Conservation (phyloP, 1,139 yeast genomes). For the Scheffersomyces stambukii region DNA sequence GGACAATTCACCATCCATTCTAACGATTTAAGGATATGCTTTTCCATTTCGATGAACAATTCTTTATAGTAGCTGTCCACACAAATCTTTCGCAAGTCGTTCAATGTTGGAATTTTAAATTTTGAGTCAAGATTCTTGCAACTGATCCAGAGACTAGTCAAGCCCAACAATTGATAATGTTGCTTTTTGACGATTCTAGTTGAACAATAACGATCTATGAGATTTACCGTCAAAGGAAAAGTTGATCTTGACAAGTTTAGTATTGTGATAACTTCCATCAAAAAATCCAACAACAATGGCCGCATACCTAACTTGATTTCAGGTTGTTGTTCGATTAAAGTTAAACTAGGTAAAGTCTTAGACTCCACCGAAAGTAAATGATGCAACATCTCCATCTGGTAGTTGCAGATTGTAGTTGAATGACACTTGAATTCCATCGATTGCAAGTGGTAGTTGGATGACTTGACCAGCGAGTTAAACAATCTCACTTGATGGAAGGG, state of each 20-base stretch:
- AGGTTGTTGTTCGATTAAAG: conserved; percentile 47
- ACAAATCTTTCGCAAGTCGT: conserved; percentile 56
- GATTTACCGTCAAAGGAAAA: conserved; percentile 50
- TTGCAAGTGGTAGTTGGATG: conserved; percentile 31
- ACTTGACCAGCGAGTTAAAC: conserved; percentile 28
- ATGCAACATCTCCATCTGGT: conserved; percentile 37
- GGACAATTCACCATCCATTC: conserved; percentile 56
- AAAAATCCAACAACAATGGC: conserved; percentile 47
- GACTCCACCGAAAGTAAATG: conserved; percentile 35
- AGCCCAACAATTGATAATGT: conserved; percentile 65
- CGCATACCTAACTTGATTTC: conserved; percentile 49
- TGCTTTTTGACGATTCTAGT: conserved; percentile 47
- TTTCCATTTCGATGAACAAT: conserved; percentile 65
- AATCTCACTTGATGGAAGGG: conserved; percentile 34
- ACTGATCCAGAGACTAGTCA: conserved; percentile 71
- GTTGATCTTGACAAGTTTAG: conserved; percentile 47
- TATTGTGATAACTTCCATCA: conserved; percentile 51
- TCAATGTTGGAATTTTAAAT: conserved; percentile 56
- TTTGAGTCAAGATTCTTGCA: conserved; percentile 70
- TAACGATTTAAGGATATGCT: conserved; percentile 56
- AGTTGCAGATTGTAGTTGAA: conserved; percentile 32
- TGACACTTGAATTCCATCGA: conserved; percentile 43
- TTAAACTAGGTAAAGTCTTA: conserved; percentile 31
- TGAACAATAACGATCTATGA: conserved; percentile 51
- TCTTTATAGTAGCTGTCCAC: conserved; percentile 59